Evolutionary conservation across 2,329 filamentous ascomycete genomes (phyloP).

Genomic region (Fusarium sp.): DNA sequence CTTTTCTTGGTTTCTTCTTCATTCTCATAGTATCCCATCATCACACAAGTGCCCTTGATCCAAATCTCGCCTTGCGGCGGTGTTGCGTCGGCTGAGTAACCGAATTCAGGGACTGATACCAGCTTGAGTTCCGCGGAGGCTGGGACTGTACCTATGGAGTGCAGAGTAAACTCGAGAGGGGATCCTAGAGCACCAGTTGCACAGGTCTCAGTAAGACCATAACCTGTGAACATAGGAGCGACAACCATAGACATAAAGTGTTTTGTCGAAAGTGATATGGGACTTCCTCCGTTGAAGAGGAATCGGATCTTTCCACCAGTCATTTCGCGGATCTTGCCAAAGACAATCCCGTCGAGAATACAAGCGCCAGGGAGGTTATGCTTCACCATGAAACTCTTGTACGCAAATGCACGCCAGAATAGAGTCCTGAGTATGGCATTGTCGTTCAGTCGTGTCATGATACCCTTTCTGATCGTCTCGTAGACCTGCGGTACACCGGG

Average conservation of each 20-base stretch:
- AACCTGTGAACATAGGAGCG: conserved; percentile 92
- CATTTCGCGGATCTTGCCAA: conserved; percentile 88
- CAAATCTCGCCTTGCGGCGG: conserved; percentile 92
- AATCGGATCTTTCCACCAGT: conserved; percentile 89
- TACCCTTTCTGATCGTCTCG: conserved; percentile 96
- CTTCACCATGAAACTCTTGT: conserved; percentile 68
- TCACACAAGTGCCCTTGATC: conserved; percentile 81
- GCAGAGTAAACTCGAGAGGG: conserved; percentile 83
- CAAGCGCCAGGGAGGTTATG: conserved; percentile 73
- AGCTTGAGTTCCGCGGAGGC: conserved; percentile 88
- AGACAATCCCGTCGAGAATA: conserved; percentile 84
- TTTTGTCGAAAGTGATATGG: conserved; percentile 87
- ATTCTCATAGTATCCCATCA: conserved; percentile 83
- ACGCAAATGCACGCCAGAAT: conserved; percentile 76
- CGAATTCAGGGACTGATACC: conserved; percentile 86
- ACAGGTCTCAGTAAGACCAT: conserved; percentile 92
- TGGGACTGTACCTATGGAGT: conserved; percentile 80
- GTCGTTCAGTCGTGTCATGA: conserved; percentile 80
- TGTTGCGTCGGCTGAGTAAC: conserved; percentile 78
- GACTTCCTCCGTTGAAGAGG: conserved; percentile 92
- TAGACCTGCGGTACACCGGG: conserved; percentile 96
- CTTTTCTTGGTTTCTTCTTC: conserved; percentile 83
- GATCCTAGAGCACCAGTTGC: conserved; percentile 83
- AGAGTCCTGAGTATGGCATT: conserved; percentile 75
- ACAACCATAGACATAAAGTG: conserved; percentile 91